These are phyloP conservation scores for Tricholoma sp. DNA, from an alignment of 768 basidiomycete species.

Conservation along the genomic window DNA sequence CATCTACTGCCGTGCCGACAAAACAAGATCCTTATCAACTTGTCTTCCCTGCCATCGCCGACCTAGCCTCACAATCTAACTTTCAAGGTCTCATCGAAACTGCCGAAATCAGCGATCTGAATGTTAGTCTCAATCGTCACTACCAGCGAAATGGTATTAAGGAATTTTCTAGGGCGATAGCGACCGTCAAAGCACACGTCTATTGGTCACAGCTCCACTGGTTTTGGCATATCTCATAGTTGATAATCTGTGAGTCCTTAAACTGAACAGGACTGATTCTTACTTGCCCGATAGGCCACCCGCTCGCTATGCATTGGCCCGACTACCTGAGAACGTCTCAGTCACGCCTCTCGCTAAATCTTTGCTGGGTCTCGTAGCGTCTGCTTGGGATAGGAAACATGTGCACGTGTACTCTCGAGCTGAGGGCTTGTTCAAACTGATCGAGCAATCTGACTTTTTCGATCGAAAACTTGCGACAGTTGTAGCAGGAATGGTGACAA, in stretches of 20 bases:
- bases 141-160: neutral
- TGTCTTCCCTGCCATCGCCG: slow-evolving; percentile 38
- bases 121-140: slow-evolving; percentile 26
- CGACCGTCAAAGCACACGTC: slow-evolving; percentile 36
- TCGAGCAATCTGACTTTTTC: slow-evolving; percentile 38
- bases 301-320: slow-evolving; percentile 52
- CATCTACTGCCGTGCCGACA: slow-evolving; percentile 7
- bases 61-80: slow-evolving; percentile 40
- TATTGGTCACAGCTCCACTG: slow-evolving; percentile 54
- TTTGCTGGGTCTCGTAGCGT: slow-evolving; percentile 41
- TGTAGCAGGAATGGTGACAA: slow-evolving; percentile 36
- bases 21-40: slow-evolving; percentile 37
- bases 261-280: neutral
- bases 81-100: slow-evolving; percentile 36
- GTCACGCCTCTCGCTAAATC: slow-evolving; percentile 41
- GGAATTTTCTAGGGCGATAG: slow-evolving; percentile 17
- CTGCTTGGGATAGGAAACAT: slow-evolving; percentile 53
- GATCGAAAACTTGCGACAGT: slow-evolving; percentile 42
- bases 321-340: slow-evolving; percentile 46
- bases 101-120: slow-evolving; percentile 51
- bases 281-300: slow-evolving; percentile 37
- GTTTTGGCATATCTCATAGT: slow-evolving; percentile 61
- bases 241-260: slow-evolving; percentile 53
- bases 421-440: slow-evolving; percentile 32
- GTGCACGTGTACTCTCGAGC: slow-evolving; percentile 49